These are phyloP conservation scores for Alternaria arbusti DNA, from an alignment of 2,329 filamentous ascomycete species.

Conservation along the genomic window DNA sequence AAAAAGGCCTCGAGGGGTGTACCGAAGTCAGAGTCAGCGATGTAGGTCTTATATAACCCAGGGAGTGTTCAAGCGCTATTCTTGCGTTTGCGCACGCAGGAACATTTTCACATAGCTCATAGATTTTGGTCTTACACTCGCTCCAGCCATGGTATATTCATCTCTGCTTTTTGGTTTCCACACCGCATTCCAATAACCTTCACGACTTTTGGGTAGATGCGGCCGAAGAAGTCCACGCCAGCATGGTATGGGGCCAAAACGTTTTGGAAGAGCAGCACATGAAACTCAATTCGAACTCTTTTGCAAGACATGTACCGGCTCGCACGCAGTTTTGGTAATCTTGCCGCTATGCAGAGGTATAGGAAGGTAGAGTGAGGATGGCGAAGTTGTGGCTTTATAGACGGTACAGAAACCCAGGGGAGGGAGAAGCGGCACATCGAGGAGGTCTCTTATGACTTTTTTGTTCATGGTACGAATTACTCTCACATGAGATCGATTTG, in stretches of 20 bases:
- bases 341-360: neutral
- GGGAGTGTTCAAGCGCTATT: rapidly evolving
- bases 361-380: neutral
- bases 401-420: rapidly evolving
- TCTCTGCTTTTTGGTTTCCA: neutral
- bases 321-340: neutral
- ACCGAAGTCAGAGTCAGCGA: neutral
- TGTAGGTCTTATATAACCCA: rapidly evolving
- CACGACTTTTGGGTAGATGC: too few relatives aligned
- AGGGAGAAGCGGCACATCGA: neutral
- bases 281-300: too few relatives aligned
- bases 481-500: too few relatives aligned
- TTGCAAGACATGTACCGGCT: too few relatives aligned
- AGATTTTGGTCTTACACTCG: too few relatives aligned
- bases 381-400: neutral
- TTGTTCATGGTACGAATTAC: too few relatives aligned
- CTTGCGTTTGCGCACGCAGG: rapidly evolving
- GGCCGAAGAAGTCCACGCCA: neutral
- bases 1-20: neutral
- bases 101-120: too few relatives aligned
- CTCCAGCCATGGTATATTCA: neutral
- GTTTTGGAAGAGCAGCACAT: neutral
- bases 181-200: too few relatives aligned
- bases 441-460: too few relatives aligned
- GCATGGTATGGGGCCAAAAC: neutral